Evolutionary conservation across 257 asterid species (phyloP), one percentile per base, ranked within the genome.

Genomic region (Thymus mandschuricus): DNA sequence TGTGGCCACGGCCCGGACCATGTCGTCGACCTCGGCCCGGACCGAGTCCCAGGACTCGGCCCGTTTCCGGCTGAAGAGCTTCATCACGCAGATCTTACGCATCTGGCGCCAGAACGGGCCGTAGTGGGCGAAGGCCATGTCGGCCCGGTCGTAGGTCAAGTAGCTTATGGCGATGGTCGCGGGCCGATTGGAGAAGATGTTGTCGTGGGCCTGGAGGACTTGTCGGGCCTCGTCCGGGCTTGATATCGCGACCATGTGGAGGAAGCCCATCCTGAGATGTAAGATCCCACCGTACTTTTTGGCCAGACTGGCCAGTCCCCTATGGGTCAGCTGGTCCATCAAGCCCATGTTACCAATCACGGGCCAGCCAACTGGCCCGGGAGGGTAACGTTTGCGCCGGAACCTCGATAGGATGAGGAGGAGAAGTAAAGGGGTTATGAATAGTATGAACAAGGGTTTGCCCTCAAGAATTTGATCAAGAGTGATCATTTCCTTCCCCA

Each of bases 81-180:
- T 93, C 87, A 87, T 86, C 9, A 93, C 97, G 29, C 97, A 88
- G 8, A 93, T 83, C 71, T 93, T 93, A 5, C 98, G 81, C 98
- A 93, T 90, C 70, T 93, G 96, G 46, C 98, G 91, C 98, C 98
- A 92, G 62, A 90, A 92, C 0, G 97, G 97, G 13, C 98, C 98
- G 79, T 92, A 92, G 62, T 92, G 84, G 6, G 97, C 95, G 64
- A 92, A 92, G 6, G 97, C 98, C 98, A 92, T 90, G 82, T 92
- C 98, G 3, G 97, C 96, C n/a, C 93, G 51, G 5, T 90, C 90
- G 41, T 92, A 92, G 10, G 97, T 90, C 1, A 92, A 12, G 83
- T 90, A 92, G 10, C 85, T 77, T 29, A 90, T 88, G 10, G 96
- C 97, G 8, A 85, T 76, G 2, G 86, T 87, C 0, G 92, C 96